phyloP scores from a whole-genome alignment of 805 yeast genomes.

The Candida yuanshanica region DNA sequence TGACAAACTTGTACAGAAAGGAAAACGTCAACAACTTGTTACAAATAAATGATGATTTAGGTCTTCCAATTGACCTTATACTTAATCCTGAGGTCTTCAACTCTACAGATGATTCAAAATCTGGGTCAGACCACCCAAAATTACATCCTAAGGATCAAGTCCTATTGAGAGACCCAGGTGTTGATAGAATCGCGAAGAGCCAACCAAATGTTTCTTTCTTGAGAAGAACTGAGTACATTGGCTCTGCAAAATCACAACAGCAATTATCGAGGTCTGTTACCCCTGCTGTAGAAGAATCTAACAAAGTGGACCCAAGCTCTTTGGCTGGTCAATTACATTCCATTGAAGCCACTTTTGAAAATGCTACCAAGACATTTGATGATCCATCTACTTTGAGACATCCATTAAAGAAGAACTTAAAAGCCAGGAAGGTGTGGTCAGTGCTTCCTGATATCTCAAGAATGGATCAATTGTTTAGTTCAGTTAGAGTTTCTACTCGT shows the following conservation, averaged over 20 bases:
- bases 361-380: slow-evolving; percentile 42
- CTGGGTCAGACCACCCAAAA: slow-evolving; percentile 25
- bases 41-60: slow-evolving; percentile 54
- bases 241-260: slow-evolving; percentile 6
- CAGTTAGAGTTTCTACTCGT: slow-evolving; percentile 54
- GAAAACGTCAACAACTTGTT: slow-evolving; percentile 65
- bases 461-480: slow-evolving; percentile 70
- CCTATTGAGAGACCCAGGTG: slow-evolving; percentile 74
- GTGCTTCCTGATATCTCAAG: slow-evolving; percentile 87
- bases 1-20: slow-evolving; percentile 63
- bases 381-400: slow-evolving; percentile 51
- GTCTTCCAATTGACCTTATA: slow-evolving; percentile 73
- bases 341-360: slow-evolving; percentile 76
- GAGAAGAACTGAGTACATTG: slow-evolving; percentile 89
- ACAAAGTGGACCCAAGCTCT: slow-evolving; percentile 30
- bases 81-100: slow-evolving; percentile 64
- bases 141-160: slow-evolving; percentile 76
- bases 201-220: slow-evolving; percentile 61
- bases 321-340: slow-evolving; percentile 59
- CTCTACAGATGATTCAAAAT: slow-evolving; percentile 20
- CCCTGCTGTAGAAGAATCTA: slow-evolving; percentile 14
- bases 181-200: slow-evolving; percentile 28
- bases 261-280: slow-evolving; percentile 14
- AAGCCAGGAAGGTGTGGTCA: slow-evolving; percentile 74
- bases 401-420: slow-evolving; percentile 69